Percentiles rank a stretch among this genome's conserved stretches.
These are phyloP conservation scores for Cardamine occulta DNA, from an alignment of 345 rosid genomes.

Conservation along the genomic window DNA sequence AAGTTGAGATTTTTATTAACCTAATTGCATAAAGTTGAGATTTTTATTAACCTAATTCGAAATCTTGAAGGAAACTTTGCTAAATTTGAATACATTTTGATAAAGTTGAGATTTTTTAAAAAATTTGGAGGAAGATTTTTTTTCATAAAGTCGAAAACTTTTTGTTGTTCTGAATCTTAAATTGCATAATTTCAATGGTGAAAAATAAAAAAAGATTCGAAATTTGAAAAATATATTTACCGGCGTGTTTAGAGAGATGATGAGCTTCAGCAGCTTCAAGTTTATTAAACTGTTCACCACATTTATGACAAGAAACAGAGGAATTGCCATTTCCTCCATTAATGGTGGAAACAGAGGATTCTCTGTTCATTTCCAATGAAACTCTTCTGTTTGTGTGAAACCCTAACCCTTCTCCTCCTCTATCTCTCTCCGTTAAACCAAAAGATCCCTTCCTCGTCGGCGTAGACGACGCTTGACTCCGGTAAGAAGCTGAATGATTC, in stretches of 20 bases:
- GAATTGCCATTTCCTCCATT: slow-evolving; percentile 53
- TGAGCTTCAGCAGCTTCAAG: slow-evolving; percentile 97
- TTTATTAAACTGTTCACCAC: slow-evolving; percentile 91
- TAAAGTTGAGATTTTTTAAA: slow-evolving; percentile 1
- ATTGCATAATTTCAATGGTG: not conserved
- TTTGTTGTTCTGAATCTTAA: not conserved
- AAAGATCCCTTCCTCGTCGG: slow-evolving; percentile 57
- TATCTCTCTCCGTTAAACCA: slow-evolving; percentile 56
- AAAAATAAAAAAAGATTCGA: not conserved
- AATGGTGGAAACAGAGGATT: slow-evolving; percentile 34
- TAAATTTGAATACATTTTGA: not conserved
- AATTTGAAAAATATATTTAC: slow-evolving; percentile 44
- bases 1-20: not conserved
- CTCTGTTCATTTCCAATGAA: slow-evolving; percentile 58
- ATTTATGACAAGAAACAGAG: slow-evolving; percentile 85
- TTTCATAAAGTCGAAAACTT: not conserved
- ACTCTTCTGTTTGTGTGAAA: slow-evolving; percentile 56
- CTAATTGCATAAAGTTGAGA: not conserved
- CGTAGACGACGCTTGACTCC: slow-evolving; percentile 37
- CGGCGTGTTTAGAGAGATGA: slow-evolving; percentile 98
- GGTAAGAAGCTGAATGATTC: slow-evolving; percentile 57
- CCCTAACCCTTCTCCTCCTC: slow-evolving; percentile 43
- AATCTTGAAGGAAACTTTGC: not conserved
- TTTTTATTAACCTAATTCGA: not conserved
- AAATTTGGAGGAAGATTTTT: not conserved